These are phyloP conservation scores for Microsporum ferrugineum DNA, from an alignment of 2,329 filamentous ascomycete genomes.

Conservation along the genomic window DNA sequence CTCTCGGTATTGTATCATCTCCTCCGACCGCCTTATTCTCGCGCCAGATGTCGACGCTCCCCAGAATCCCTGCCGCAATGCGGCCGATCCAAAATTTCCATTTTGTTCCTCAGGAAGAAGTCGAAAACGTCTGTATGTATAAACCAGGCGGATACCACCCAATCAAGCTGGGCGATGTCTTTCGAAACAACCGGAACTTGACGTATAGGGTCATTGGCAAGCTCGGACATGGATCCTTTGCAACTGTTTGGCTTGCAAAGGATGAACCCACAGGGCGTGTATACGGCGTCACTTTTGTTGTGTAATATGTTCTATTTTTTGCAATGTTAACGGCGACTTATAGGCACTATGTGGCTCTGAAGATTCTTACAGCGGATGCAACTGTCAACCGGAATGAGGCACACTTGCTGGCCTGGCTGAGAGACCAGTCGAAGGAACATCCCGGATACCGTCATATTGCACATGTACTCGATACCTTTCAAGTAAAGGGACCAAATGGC, in stretches of 20 bases:
- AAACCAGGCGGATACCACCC: conserved; percentile 25
- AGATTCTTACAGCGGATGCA: not conserved
- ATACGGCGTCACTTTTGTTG: not conserved
- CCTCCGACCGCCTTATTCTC: too few relatives aligned
- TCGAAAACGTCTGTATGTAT: conserved; percentile 13
- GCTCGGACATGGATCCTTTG: conserved; percentile 27
- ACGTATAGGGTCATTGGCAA: conserved; percentile 29
- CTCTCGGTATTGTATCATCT: too few relatives aligned
- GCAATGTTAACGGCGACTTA: not conserved
- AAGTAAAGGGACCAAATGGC: conserved; percentile 35
- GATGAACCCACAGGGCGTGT: conserved; percentile 12
- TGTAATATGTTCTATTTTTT: conserved; percentile 5
- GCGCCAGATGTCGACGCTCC: too few relatives aligned
- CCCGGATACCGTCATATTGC: conserved; percentile 21
- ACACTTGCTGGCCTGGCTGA: conserved; percentile 7
- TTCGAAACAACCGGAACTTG: conserved; percentile 18
- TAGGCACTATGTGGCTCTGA: not conserved
- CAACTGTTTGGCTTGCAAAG: conserved; percentile 28
- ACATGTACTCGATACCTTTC: conserved; percentile 29
- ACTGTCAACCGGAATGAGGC: not conserved
- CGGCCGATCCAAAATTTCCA: conserved; percentile 5
- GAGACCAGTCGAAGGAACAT: conserved; percentile 2
- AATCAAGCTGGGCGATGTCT: conserved; percentile 21
- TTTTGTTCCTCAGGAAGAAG: conserved; percentile 1
- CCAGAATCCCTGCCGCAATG: not conserved